A percentile compares a stretch with the other conserved stretches of the same genome.
phyloP scores from a whole-genome alignment of 2,329 filamentous ascomycete species.

The Colletotrichum sp. region DNA sequence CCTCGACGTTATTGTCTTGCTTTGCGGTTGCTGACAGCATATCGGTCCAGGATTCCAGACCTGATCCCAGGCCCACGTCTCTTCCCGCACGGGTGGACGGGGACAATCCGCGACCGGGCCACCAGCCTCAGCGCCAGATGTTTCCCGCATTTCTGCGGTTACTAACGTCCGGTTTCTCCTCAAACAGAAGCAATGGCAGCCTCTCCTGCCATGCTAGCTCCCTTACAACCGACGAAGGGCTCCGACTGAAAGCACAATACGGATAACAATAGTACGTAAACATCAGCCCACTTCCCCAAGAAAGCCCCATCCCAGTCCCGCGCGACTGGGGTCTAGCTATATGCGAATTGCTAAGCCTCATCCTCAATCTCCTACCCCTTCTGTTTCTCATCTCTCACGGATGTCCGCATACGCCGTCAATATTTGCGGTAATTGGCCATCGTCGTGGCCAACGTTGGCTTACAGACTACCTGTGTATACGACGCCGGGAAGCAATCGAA shows the following conservation, averaged over 20 bases:
- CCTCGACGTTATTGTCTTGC: neutral
- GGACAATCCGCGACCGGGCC: neutral
- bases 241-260: neutral
- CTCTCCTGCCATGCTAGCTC: neutral
- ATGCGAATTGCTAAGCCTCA: neutral
- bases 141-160: neutral
- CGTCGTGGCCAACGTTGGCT: neutral
- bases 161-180: neutral
- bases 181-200: neutral
- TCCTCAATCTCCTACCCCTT: neutral
- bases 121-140: neutral
- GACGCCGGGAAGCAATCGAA: neutral
- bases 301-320: neutral
- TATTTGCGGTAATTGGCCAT: neutral
- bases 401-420: conserved; percentile 1
- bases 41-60: neutral
- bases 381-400: neutral
- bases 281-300: conserved; percentile 14
- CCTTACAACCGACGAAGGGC: neutral
- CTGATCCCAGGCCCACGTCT: neutral
- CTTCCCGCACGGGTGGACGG: neutral
- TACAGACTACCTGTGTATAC: neutral
- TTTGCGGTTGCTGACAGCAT: neutral
- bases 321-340: neutral
- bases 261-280: neutral